These are phyloP conservation scores for Cryptosporidium canis DNA, from an alignment of 169 alveolate genomes.

Conservation along the genomic window DNA sequence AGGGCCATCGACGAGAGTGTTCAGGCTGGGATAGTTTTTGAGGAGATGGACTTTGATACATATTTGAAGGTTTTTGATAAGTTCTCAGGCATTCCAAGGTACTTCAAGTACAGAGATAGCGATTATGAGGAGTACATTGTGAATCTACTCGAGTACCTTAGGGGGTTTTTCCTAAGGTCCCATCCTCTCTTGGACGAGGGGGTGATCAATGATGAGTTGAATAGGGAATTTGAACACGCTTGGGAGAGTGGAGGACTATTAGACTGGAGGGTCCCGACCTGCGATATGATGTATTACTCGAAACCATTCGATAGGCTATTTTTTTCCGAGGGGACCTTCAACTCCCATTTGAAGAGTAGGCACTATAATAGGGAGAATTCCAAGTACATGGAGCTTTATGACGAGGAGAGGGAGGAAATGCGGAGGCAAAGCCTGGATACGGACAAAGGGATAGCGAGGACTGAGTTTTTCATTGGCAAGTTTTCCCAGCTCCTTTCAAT, in stretches of 20 bases:
- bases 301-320: conserved; percentile 83
- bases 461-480: conserved; percentile 84
- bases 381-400: conserved; percentile 83
- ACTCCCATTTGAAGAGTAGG: conserved; percentile 76
- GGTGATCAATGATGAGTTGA: conserved; percentile 75
- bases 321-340: conserved; percentile 75
- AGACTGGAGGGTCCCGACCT: conserved; percentile 83
- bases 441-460: conserved; percentile 83
- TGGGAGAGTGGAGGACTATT: conserved; percentile 77
- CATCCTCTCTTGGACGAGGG: conserved; percentile 80
- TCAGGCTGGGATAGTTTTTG: conserved; percentile 61
- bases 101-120: conserved; percentile 82
- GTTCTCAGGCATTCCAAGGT: conserved; percentile 82
- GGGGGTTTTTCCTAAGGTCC: conserved; percentile 76
- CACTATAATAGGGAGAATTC: conserved; percentile 78
- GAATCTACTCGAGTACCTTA: conserved; percentile 76
- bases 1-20: not conserved
- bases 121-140: conserved; percentile 79
- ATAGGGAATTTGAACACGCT: conserved; percentile 77
- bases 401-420: conserved; percentile 81
- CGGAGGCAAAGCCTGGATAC: conserved; percentile 80
- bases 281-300: conserved; percentile 79
- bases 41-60: conserved; percentile 81
- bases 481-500: conserved; percentile 85
- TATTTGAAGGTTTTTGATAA: conserved; percentile 80